These are phyloP conservation scores for Thamnidium elegans DNA, from an alignment of 192 early-diverging fungal species.

Conservation along the genomic window DNA sequence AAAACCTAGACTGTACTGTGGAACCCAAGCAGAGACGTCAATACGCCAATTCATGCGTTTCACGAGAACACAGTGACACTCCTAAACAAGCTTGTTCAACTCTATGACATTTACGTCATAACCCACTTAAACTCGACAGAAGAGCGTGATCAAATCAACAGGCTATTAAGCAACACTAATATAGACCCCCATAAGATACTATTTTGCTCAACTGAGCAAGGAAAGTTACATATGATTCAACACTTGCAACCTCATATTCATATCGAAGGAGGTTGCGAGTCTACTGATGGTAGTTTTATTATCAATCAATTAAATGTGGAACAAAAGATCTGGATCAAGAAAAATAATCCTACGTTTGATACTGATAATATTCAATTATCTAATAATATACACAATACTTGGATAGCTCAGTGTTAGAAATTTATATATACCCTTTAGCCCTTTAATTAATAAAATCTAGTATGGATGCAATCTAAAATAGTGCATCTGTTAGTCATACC, in stretches of 20 bases:
- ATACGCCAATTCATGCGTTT: conserved; percentile 69
- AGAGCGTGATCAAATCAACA: conserved; percentile 57
- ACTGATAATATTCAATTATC: no score
- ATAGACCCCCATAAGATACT: conserved; percentile 60
- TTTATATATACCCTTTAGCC: no score
- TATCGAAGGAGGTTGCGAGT: conserved; percentile 58
- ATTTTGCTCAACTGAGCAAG: conserved; percentile 66
- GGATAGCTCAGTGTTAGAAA: no score
- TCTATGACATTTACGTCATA: conserved; percentile 57
- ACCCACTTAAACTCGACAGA: conserved; percentile 47
- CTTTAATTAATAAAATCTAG: no score
- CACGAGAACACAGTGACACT: conserved; percentile 54
- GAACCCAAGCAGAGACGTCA: conserved; percentile 72
- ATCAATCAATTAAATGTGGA: neutral
- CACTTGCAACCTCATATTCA: conserved; percentile 64
- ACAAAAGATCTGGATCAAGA: neutral
- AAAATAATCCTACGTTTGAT: no score
- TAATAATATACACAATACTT: no score
- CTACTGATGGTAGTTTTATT: conserved; percentile 32
- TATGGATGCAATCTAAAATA: no score
- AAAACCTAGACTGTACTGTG: conserved; percentile 63
- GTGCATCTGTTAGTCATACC: no score
- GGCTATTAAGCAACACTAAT: conserved; percentile 41
- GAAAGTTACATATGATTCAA: conserved; percentile 64
- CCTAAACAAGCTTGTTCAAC: conserved; percentile 48